Evolutionary conservation across 2,329 filamentous ascomycete species (phyloP), one percentile per base, ranked within the genome.

Genomic region (Botryotinia narcissicola): DNA sequence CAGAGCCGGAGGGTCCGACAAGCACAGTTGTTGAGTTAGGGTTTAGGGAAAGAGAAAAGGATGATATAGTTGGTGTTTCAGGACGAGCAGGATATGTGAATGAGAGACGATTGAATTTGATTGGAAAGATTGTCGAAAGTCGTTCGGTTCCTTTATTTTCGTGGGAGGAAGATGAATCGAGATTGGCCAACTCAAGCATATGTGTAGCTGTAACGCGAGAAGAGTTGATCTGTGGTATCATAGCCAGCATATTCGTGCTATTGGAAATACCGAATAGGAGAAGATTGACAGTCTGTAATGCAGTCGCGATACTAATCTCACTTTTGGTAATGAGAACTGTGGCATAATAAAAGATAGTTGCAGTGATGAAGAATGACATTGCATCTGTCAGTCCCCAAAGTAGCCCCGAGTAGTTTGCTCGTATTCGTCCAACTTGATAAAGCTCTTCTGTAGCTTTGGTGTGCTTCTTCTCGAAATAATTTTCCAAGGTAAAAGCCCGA

Each of bases 291-390:
- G 96, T 92, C 74, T 91, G 89, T 42, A 97, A 83, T 29, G 96
- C 87, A 2, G 86, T 83, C 2, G 87, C 84, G 0, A 91, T 87
- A 0, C 84, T 85, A 76, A 84, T 82, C 57, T 87, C 82, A 16
- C 84, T 79, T 61, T 82, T 81, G 0, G 86, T 85, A 9, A 93
- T 86, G 18, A 97, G 85, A 0, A 87, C 83, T 0, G 90, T 89
- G 3, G 92, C 93, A 79, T 95, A 97, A 83, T 92, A 97, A 80
- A 97, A 96, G 16, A 97, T 88, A 5, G 97, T 83, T 0, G 94
- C 93, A 59, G 90, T 91, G 22, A 93, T 86, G 78, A 93, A 93
- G 74, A 90, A 88, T 57, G 90, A 88, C 29, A 90, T 86, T 0
- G 90, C 90, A 78, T 97, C 92, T 48, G 91, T 91, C n/a, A 96